These are phyloP conservation scores for Amborella trichopoda DNA, from an alignment of 164 flowering plant species.

Conservation along the genomic window DNA sequence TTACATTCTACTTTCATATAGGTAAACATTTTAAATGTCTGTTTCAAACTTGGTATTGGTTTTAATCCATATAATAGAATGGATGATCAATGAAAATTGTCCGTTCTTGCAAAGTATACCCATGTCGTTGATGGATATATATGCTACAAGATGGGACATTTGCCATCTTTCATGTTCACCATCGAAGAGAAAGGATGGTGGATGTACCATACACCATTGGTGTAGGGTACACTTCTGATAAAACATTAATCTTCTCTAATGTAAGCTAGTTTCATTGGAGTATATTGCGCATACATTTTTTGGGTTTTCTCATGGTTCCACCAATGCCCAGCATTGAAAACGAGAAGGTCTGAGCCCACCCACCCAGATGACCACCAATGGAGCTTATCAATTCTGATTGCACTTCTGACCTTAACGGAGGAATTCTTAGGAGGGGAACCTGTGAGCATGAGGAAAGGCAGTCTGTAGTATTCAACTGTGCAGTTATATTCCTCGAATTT, in stretches of 20 bases:
- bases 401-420: conserved; percentile 18
- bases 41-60: no score
- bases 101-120: no score
- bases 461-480: conserved; percentile 66
- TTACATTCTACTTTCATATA: no score
- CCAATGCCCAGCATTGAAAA: conserved; percentile 90
- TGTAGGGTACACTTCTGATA: not conserved
- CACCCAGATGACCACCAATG: conserved; percentile 48
- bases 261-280: not conserved
- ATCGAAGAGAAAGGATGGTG: no score
- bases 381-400: conserved; percentile 45
- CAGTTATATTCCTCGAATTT: conserved; percentile 56
- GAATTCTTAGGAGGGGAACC: conserved; percentile 44
- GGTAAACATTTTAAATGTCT: no score
- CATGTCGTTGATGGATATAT: no score
- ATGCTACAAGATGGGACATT: no score
- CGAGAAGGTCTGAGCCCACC: conserved; percentile 58
- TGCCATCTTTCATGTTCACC: no score
- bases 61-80: no score
- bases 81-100: no score
- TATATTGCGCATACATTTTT: conserved; percentile 24
- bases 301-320: conserved; percentile 59
- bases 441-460: conserved; percentile 46
- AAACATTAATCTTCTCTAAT: not conserved
- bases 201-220: no score